Conservation (phyloP, 306 rosid genomes). For the Carpinus viminea region DNA sequence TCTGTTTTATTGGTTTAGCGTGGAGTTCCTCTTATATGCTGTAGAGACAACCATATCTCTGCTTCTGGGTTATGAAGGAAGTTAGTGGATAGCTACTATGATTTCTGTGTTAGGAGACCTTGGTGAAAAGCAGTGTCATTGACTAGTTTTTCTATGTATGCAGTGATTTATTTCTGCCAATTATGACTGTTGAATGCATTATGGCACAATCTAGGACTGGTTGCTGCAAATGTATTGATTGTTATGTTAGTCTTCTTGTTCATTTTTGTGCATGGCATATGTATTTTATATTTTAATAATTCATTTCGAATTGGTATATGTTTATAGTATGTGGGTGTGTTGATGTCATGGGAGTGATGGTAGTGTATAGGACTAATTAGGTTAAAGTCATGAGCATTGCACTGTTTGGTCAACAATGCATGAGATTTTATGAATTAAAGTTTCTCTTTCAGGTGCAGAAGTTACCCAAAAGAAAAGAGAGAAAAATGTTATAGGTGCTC, state of each 20-base stretch:
- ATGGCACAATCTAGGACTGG: background rate
- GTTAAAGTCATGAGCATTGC: background rate
- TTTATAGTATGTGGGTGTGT: background rate
- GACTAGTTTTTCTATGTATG: background rate
- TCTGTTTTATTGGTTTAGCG: background rate
- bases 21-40: background rate
- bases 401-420: background rate
- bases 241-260: background rate
- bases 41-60: background rate
- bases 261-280: background rate
- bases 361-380: background rate
- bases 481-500: conserved; percentile 1
- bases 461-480: background rate
- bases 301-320: background rate
- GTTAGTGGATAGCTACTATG: background rate
- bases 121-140: background rate
- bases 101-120: background rate
- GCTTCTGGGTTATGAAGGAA: background rate
- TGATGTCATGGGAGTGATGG: background rate
- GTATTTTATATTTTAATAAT: background rate
- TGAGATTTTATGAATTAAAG: background rate
- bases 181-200: background rate
- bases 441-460: background rate
- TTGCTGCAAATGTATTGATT: background rate
- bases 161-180: background rate